Evolutionary conservation across 148 eudicot species (phyloP).

Genomic region (Chenopodium formosanum): DNA sequence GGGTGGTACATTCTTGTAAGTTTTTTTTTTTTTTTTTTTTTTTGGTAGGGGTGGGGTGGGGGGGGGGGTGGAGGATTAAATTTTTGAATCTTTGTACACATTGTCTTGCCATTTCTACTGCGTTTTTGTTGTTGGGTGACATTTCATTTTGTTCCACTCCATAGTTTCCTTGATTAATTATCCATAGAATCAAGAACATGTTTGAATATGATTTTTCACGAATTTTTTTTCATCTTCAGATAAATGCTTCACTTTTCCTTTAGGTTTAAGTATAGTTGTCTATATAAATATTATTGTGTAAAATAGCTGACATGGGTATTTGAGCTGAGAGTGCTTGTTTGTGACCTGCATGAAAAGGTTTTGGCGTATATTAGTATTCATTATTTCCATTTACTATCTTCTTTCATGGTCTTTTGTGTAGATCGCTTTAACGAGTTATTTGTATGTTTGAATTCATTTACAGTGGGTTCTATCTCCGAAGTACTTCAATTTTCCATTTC

Average conservation of each 20-base stretch:
- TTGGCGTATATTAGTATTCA: not conserved
- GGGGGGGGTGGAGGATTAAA: too few relatives aligned
- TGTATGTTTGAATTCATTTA: constrained; percentile 18
- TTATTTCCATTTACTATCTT: not conserved
- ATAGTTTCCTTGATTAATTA: not conserved
- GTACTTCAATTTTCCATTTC: constrained; percentile 96
- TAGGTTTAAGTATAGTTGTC: not conserved
- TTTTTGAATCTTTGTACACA: not conserved
- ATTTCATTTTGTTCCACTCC: not conserved
- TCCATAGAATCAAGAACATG: not conserved
- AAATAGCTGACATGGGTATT: not conserved
- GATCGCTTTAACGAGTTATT: constrained; percentile 6
- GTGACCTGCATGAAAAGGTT: not conserved
- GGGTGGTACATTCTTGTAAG: too few relatives aligned
- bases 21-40: too few relatives aligned
- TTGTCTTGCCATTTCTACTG: not conserved
- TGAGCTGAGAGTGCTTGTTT: not conserved
- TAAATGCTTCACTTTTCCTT: not conserved
- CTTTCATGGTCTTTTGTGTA: not conserved
- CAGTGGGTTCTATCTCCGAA: constrained; percentile 99
- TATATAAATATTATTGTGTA: not conserved
- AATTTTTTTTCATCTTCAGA: not conserved
- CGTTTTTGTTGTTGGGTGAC: not conserved
- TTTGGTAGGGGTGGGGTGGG: too few relatives aligned
- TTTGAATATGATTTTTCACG: not conserved